Conservation (phyloP, 495 filamentous ascomycete species). For the Xylaria telfairii region DNA sequence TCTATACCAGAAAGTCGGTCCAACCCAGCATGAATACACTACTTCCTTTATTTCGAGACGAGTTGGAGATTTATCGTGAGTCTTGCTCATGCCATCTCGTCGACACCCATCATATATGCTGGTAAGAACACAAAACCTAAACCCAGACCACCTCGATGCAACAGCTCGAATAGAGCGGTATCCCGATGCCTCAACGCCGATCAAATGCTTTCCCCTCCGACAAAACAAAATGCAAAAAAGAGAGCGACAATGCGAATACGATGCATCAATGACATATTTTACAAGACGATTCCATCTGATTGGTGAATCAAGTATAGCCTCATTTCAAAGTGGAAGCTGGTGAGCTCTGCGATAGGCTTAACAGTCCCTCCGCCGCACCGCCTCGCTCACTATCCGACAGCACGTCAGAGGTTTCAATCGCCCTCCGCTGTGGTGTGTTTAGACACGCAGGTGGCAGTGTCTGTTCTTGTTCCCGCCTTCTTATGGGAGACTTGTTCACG, state of each 20-base stretch:
- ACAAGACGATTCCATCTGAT: not conserved
- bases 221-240: slow-evolving; percentile 5
- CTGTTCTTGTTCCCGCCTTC: slow-evolving; percentile 9
- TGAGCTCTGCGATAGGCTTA: slow-evolving; percentile 37
- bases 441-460: not conserved
- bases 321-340: slow-evolving; percentile 20
- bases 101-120: not conserved
- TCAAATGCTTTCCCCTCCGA: slow-evolving; percentile 12
- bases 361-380: slow-evolving; percentile 41
- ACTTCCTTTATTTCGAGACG: not conserved
- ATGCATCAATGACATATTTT: slow-evolving; percentile 14
- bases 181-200: slow-evolving; percentile 14
- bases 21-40: not conserved
- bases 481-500: not conserved
- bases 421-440: not conserved
- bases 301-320: not conserved
- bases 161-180: slow-evolving; percentile 10
- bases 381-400: slow-evolving; percentile 28
- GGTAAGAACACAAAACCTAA: not conserved
- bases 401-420: slow-evolving; percentile 14
- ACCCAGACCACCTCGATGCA: slow-evolving; percentile 9
- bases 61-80: not conserved
- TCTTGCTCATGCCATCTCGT: slow-evolving; percentile 4
- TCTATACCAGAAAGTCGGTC: not conserved
- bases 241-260: not conserved